Conservation (phyloP, 768 basidiomycete species). For the Coprinellus micaceus region DNA sequence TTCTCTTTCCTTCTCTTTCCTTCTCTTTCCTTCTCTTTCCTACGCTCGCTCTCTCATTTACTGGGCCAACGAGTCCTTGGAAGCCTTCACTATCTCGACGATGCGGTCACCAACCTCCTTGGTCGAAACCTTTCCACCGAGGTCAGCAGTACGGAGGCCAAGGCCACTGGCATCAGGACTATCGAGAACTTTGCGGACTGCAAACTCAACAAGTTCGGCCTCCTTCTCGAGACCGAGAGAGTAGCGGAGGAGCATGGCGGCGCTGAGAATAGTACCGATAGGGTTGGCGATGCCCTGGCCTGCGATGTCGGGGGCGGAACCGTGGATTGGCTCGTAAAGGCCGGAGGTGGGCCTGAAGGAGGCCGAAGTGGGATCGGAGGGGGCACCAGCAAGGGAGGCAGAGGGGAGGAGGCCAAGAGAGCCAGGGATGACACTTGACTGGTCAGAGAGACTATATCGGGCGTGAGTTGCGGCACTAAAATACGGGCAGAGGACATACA, state of each 20-base stretch:
- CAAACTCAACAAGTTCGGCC: constrained; percentile 81
- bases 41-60: too few relatives aligned
- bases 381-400: constrained; percentile 91
- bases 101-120: constrained; percentile 81
- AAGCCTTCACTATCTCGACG: constrained; percentile 61
- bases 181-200: constrained; percentile 90
- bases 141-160: constrained; percentile 80
- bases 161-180: constrained; percentile 60
- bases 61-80: constrained; percentile 19
- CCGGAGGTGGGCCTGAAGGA: constrained; percentile 78
- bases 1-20: too few relatives aligned
- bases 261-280: constrained; percentile 91
- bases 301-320: constrained; percentile 94
- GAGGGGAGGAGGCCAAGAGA: constrained; percentile 95
- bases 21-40: too few relatives aligned
- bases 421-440: constrained; percentile 95
- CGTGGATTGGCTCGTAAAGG: constrained; percentile 96
- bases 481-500: constrained; percentile 53
- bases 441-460: constrained; percentile 84
- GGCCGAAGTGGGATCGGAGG: constrained; percentile 49
- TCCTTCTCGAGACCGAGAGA: constrained; percentile 86
- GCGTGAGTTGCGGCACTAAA: constrained; percentile 3
- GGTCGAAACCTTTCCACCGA: constrained; percentile 77
- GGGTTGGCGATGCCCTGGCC: constrained; percentile 92
- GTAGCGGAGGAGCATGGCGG: constrained; percentile 90